A percentile compares a stretch with the other conserved stretches of the same genome.
Conservation (phyloP, 768 basidiomycete genomes). For the Serendipita indica region DNA sequence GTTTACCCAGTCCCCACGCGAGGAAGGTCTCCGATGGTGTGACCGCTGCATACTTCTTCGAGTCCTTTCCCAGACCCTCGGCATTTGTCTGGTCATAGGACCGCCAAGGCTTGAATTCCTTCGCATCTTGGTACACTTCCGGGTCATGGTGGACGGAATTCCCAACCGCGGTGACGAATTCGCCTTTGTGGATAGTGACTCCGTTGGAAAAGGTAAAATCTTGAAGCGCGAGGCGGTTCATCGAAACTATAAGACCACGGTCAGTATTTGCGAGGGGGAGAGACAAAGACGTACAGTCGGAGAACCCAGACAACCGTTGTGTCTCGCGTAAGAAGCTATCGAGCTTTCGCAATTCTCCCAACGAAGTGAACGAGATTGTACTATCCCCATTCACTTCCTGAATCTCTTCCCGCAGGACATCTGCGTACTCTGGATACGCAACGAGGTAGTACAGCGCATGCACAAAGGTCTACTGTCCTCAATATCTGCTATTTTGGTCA, state of each 20-base stretch:
- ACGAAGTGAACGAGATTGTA: background rate
- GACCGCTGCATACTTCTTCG: constrained; percentile 15
- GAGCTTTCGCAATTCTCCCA: constrained; percentile 10
- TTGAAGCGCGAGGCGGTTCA: constrained; percentile 24
- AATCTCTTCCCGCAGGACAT: constrained; percentile 9
- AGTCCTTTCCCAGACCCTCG: constrained; percentile 18
- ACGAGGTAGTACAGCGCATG: constrained; percentile 27
- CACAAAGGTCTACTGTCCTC: constrained; percentile 20
- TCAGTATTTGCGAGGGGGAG: background rate
- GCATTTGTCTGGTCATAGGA: background rate
- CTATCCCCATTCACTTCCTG: background rate
- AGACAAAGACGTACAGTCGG: background rate
- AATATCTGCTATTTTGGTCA: background rate
- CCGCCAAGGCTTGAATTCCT: constrained; percentile 17
- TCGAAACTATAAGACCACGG: constrained; percentile 14
- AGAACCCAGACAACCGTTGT: constrained; percentile 9
- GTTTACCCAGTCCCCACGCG: constrained; percentile 23
- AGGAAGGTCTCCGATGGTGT: constrained; percentile 15
- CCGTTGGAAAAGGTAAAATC: constrained; percentile 34
- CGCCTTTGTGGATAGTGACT: constrained; percentile 27
- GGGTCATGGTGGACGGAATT: constrained; percentile 27
- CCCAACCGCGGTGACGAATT: constrained; percentile 22
- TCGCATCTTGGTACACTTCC: constrained; percentile 23
- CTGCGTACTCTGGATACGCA: constrained; percentile 18
- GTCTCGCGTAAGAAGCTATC: constrained; percentile 14